These are phyloP conservation scores for Ceratocystis alfenasii DNA, from an alignment of 2,329 filamentous ascomycete species.

Conservation along the genomic window DNA sequence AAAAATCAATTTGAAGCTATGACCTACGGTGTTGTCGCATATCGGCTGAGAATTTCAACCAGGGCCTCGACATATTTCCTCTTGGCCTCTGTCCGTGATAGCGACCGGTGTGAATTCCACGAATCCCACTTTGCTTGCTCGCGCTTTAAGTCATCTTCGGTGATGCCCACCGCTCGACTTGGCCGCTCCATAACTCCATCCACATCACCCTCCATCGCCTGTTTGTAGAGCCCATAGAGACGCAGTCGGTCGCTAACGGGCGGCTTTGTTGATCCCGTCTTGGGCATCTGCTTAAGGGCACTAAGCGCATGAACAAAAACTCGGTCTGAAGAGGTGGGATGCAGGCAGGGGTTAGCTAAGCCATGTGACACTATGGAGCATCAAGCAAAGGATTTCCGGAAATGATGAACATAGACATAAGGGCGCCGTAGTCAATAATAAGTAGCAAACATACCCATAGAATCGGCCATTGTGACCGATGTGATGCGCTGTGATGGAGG, in stretches of 20 bases:
- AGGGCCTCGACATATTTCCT: slow-evolving; percentile 83
- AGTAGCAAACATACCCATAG: slow-evolving; percentile 29
- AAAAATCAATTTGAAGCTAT: not conserved
- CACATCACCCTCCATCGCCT: slow-evolving; percentile 97
- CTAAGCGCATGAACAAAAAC: slow-evolving; percentile 98
- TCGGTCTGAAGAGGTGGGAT: slow-evolving; percentile 52
- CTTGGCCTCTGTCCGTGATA: slow-evolving; percentile 86
- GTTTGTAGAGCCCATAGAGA: slow-evolving; percentile 97
- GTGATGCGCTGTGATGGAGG: not conserved
- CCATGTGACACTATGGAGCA: not conserved
- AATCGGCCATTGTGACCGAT: slow-evolving; percentile 30
- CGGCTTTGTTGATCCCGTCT: slow-evolving; percentile 80
- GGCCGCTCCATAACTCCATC: slow-evolving; percentile 87
- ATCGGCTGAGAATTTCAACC: slow-evolving; percentile 93
- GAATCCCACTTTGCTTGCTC: slow-evolving; percentile 76
- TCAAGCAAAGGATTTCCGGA: not conserved
- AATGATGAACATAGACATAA: not conserved
- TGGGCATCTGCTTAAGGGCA: slow-evolving; percentile 94
- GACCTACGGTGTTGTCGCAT: slow-evolving; percentile 69
- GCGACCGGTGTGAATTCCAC: slow-evolving; percentile 76
- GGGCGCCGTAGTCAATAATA: not conserved
- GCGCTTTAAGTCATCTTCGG: slow-evolving; percentile 43
- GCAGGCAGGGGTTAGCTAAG: slow-evolving; percentile 1
- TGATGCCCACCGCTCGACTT: slow-evolving; percentile 36
- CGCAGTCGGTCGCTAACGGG: slow-evolving; percentile 74